phyloP scores from a whole-genome alignment of 2,329 filamentous ascomycete genomes.

The Bimuria novae-zelandiae region DNA sequence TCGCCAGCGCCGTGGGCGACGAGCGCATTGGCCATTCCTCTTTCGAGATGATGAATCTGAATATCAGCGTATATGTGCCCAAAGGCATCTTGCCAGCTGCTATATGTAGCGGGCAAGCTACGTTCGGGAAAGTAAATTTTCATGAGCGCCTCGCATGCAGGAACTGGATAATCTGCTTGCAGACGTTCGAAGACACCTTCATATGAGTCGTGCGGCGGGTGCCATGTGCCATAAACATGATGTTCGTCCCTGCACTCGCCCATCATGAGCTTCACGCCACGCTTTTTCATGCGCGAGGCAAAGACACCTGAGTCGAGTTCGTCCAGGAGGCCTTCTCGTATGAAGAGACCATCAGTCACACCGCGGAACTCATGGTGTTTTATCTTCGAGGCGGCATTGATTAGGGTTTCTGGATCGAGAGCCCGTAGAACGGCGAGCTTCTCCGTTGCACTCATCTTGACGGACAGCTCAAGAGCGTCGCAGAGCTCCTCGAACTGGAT shows the following conservation, averaged over 20 bases:
- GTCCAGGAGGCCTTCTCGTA: conserved; percentile 49
- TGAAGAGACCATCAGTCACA: conserved; percentile 56
- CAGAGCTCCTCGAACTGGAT: conserved; percentile 59
- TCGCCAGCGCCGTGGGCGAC: conserved; percentile 49
- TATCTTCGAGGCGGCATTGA: conserved; percentile 50
- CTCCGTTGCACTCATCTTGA: conserved; percentile 43
- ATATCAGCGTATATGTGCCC: conserved; percentile 61
- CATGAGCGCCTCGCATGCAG: conserved; percentile 51
- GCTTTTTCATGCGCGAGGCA: conserved; percentile 49
- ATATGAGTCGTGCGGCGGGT: conserved; percentile 51
- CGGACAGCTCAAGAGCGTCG: conserved; percentile 50
- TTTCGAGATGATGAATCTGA: conserved; percentile 59
- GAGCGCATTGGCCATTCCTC: conserved; percentile 56
- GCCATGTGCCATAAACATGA: conserved; percentile 57
- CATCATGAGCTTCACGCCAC: conserved; percentile 56
- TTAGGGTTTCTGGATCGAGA: conserved; percentile 45
- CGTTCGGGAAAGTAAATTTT: conserved; percentile 50
- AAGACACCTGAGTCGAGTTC: conserved; percentile 57
- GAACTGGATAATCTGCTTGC: conserved; percentile 57
- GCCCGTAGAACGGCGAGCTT: conserved; percentile 54
- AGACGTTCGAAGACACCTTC: conserved; percentile 53
- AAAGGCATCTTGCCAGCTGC: conserved; percentile 58
- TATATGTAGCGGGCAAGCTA: conserved; percentile 45
- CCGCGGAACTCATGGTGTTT: conserved; percentile 60
- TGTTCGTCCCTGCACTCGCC: conserved; percentile 62